Conservation (phyloP, 306 rosid genomes). For the Quercus rubra region DNA sequence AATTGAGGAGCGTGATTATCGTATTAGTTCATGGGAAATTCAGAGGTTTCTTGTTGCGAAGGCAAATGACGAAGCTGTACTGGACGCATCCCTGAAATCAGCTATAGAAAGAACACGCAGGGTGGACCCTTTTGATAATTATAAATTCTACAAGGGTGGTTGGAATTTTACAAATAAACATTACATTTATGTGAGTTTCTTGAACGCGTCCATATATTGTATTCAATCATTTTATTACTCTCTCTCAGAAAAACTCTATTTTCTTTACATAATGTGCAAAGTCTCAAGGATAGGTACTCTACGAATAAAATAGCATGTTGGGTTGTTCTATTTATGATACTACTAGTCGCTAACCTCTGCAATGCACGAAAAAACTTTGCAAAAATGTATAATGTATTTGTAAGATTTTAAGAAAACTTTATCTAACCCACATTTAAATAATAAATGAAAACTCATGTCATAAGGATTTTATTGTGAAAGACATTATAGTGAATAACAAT, state of each 20-base stretch:
- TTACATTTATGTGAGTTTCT: not conserved
- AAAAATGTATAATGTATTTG: too few species aligned
- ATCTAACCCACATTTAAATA: too few species aligned
- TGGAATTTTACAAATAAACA: not conserved
- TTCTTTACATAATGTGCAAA: too few species aligned
- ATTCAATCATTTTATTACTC: not conserved
- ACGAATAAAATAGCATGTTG: too few species aligned
- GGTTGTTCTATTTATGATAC: too few species aligned
- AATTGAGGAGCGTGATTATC: not conserved
- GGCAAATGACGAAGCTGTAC: not conserved
- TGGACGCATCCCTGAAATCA: not conserved
- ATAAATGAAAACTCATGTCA: too few species aligned
- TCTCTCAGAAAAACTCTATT: too few species aligned
- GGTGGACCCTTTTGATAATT: not conserved
- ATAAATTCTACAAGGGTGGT: not conserved
- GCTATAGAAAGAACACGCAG: not conserved
- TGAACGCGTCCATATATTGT: not conserved
- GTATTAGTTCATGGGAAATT: not conserved
- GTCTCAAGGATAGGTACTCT: too few species aligned
- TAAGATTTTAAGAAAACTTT: too few species aligned
- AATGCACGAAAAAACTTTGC: accelerated
- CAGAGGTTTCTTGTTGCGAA: not conserved
- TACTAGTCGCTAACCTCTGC: too few species aligned
- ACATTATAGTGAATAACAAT: too few species aligned
- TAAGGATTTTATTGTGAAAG: too few species aligned